phyloP scores from a whole-genome alignment of 306 rosid species.

The Albizia julibrissin region DNA sequence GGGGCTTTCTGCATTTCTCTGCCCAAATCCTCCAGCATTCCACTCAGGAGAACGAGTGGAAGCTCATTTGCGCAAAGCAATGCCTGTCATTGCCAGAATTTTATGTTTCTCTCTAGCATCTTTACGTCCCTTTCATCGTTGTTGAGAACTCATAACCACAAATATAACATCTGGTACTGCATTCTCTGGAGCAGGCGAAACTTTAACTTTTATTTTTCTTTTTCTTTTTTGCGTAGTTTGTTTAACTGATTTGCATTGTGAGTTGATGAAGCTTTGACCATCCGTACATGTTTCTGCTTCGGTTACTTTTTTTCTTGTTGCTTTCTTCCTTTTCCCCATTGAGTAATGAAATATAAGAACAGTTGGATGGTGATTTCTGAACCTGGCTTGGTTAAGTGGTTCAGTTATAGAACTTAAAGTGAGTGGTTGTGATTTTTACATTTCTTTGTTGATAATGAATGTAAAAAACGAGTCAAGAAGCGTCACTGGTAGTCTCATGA shows the following conservation, averaged over 20 bases:
- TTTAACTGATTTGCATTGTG: slow-evolving; percentile 14
- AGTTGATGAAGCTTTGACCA: slow-evolving; percentile 6
- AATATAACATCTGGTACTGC: background rate
- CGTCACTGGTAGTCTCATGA: background rate
- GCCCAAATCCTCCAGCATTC: slow-evolving; percentile 6
- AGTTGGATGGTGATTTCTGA: background rate
- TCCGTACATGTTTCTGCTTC: background rate
- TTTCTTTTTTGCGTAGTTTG: background rate
- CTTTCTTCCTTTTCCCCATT: background rate
- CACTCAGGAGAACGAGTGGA: slow-evolving; percentile 36
- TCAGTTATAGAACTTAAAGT: background rate
- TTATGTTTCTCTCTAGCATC: slow-evolving; percentile 37
- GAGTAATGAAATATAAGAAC: too few species aligned
- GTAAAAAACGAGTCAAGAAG: background rate
- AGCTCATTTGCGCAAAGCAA: slow-evolving; percentile 65
- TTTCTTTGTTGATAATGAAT: slow-evolving; percentile 22
- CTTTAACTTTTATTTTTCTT: background rate
- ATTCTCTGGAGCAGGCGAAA: slow-evolving; percentile 10
- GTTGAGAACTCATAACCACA: background rate
- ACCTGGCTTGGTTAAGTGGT: slow-evolving; percentile 20
- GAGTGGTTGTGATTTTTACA: background rate
- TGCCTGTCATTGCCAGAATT: slow-evolving; percentile 55
- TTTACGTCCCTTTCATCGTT: slow-evolving; percentile 25
- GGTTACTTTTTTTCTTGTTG: background rate
- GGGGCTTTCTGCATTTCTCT: slow-evolving; percentile 1